phyloP scores from a whole-genome alignment of 352 stramenopile species.

The Globisporangium yorkense region DNA sequence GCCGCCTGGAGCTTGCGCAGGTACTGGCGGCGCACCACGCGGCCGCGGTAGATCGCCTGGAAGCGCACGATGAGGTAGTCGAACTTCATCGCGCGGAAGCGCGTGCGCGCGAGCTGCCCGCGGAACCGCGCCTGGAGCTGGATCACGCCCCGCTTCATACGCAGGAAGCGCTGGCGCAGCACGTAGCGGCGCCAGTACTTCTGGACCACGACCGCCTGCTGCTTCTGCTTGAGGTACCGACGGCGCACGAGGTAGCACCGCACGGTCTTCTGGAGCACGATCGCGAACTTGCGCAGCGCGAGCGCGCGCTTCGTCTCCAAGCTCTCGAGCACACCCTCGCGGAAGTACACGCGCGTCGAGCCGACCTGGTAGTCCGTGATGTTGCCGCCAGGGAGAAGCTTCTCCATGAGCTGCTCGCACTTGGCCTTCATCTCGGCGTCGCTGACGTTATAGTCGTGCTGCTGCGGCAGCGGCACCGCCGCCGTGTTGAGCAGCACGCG shows the following conservation, averaged over 20 bases:
- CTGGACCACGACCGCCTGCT: conserved; percentile 50
- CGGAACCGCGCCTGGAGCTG: conserved; percentile 56
- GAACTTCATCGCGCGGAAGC: conserved; percentile 68
- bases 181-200: conserved; percentile 75
- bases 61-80: conserved; percentile 72
- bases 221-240: conserved; percentile 41
- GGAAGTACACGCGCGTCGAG: conserved; percentile 81
- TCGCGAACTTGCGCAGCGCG: conserved; percentile 69
- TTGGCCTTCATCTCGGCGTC: conserved; percentile 50
- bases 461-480: conserved; percentile 12
- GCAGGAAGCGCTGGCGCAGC: conserved; percentile 45
- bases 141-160: conserved; percentile 43
- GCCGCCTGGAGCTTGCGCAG: conserved; percentile 41
- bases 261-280: conserved; percentile 69
- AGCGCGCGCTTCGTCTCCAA: conserved; percentile 69
- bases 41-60: conserved; percentile 61
- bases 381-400: conserved; percentile 61
- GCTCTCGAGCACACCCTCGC: conserved; percentile 74
- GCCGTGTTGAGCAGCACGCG: conserved; percentile 34
- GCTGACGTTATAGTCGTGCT: conserved; percentile 21
- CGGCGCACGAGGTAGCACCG: conserved; percentile 56
- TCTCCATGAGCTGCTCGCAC: conserved; percentile 66
- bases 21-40: conserved; percentile 46
- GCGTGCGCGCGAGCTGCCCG: conserved; percentile 49
- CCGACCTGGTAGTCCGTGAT: conserved; percentile 86